Percentiles rank a stretch among this genome's conserved stretches.
phyloP scores from a whole-genome alignment of 2,329 filamentous ascomycete genomes.

The Corinectria fuckeliana region DNA sequence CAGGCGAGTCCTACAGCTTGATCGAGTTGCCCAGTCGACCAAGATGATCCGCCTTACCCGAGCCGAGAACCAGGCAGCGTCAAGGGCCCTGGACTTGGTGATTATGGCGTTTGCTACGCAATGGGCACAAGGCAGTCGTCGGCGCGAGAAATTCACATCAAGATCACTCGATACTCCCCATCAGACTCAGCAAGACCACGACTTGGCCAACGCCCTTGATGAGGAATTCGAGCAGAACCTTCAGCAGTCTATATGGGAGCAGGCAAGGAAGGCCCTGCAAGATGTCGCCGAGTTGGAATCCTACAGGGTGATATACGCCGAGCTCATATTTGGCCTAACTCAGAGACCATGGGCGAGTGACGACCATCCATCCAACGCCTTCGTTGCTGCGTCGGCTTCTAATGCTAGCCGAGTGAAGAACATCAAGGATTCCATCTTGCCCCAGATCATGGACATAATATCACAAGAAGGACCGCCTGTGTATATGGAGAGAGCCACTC shows the following conservation, averaged over 20 bases:
- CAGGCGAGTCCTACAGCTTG: constrained; percentile 53
- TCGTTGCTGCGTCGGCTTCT: neutral
- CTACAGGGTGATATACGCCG: constrained; percentile 46
- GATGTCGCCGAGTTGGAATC: constrained; percentile 46
- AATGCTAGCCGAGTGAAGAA: neutral
- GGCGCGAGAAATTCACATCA: constrained; percentile 5
- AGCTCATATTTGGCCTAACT: constrained; percentile 48
- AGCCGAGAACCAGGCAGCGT: constrained; percentile 47
- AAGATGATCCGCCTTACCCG: constrained; percentile 48
- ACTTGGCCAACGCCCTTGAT: constrained; percentile 14
- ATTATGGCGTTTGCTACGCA: constrained; percentile 61
- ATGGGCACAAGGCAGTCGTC: constrained; percentile 49
- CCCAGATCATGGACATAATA: constrained; percentile 26
- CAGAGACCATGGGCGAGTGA: constrained; percentile 36
- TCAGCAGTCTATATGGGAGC: constrained; percentile 45
- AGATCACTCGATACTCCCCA: neutral
- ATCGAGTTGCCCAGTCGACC: constrained; percentile 48
- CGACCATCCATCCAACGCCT: neutral
- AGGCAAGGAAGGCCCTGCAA: constrained; percentile 42
- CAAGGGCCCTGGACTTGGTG: constrained; percentile 51
- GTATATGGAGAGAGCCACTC: constrained; percentile 31
- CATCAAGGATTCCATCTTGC: constrained; percentile 5
- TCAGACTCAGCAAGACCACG: neutral
- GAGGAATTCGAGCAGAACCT: constrained; percentile 47
- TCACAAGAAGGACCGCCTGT: constrained; percentile 31